Base-by-base conservation (phyloP, 202 grass and related monocot species). In the Carex arenaria region DNA sequence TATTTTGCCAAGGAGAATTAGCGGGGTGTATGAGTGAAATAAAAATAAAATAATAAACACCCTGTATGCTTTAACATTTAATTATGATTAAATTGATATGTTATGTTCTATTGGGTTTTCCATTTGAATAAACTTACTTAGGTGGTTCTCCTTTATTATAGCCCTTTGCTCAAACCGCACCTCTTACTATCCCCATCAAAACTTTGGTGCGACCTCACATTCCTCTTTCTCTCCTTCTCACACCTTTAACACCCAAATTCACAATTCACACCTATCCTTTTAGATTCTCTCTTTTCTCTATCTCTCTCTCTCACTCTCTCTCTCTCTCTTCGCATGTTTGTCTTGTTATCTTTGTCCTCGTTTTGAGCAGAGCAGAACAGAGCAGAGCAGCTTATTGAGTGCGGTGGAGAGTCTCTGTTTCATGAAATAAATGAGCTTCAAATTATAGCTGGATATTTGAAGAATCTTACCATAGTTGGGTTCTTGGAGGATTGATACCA, bases 271-370 rank as follows among this genome's bases (percentile, higher is more conserved):
- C 51, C 55, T 22, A 59, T 65, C 53, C 55, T 53, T 86, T 56
- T 23, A 61, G 56, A 49, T 76, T 78, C 72, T 22, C 61, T 18
- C 14, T 78, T 59, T 23, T 78, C 36, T 78, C 53, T 19, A n/a
- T 56, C 28, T 10, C 17, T 11, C 51, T 78, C 17, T 34, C 51
- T 77, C 73, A 36, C 34, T 5, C 34, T 77, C 73, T 56, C 28
- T 9, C 30, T 18, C 51, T 77, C 28, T 32, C 49, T 77, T 52
- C 30, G 1, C 30, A 63, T n/a, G 20, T 20, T 80, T 78, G 51
- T 85, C 32, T 22, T 86, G 28, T 80, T 80, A 31, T 86, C 18
- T 86, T 69, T 82, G 80, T 82, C 23, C 32, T 15, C 22, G 43
- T 82, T 17, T 68, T 82, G 59, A 81, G 78, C 34, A 51, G 56